Conservation (phyloP, 2,329 filamentous ascomycete species). For the Alternaria atra region DNA sequence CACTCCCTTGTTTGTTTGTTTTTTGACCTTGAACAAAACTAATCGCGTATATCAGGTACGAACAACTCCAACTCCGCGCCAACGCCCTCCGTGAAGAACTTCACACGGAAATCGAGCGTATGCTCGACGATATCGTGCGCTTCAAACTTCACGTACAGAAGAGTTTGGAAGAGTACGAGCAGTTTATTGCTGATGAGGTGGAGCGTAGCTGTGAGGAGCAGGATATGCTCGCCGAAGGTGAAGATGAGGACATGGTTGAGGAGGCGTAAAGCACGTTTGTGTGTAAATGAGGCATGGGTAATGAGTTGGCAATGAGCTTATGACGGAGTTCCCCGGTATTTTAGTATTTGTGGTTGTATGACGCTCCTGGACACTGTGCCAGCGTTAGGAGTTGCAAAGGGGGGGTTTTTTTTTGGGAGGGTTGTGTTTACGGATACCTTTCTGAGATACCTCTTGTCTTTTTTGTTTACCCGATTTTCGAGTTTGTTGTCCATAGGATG, state of each 20-base stretch:
- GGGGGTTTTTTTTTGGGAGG: background rate
- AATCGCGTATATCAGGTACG: constrained; percentile 69
- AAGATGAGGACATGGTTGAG: constrained; percentile 26
- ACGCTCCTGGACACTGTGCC: background rate
- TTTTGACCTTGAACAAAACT: background rate
- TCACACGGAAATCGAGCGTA: constrained; percentile 95
- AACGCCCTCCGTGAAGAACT: constrained; percentile 91
- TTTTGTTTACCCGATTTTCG: background rate
- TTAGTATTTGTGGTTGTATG: background rate
- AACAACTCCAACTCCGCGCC: constrained; percentile 86
- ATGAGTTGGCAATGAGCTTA: constrained; percentile 7
- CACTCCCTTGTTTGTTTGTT: no score
- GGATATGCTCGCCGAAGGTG: constrained; percentile 47
- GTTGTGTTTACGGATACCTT: constrained; percentile 6
- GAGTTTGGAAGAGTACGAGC: constrained; percentile 90
- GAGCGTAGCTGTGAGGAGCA: constrained; percentile 68
- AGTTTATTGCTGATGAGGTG: constrained; percentile 92
- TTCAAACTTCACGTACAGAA: constrained; percentile 98
- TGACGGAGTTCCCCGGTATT: constrained; percentile 7
- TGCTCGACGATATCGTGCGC: constrained; percentile 96
- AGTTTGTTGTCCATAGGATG: constrained; percentile 8
- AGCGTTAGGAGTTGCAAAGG: background rate
- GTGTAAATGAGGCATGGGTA: background rate
- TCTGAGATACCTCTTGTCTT: constrained; percentile 17
- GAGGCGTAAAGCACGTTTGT: background rate